A percentile compares a stretch with the other conserved stretches of the same genome.
phyloP scores from a whole-genome alignment of 164 flowering plant species.

The Pachysandra terminalis region DNA sequence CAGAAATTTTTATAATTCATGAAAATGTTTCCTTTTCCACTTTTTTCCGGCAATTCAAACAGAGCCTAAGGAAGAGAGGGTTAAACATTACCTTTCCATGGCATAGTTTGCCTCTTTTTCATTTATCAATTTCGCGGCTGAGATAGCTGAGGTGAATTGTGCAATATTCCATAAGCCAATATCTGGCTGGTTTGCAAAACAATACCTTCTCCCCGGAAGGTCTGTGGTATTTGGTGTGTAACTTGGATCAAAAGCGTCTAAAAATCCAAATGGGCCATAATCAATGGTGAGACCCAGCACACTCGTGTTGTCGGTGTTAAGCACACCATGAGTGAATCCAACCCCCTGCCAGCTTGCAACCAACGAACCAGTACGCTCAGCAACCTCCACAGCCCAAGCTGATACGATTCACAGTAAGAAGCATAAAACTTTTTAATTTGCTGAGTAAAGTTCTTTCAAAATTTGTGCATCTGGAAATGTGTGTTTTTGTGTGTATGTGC shows the following conservation, averaged over 20 bases:
- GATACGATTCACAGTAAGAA: slow-evolving; percentile 19
- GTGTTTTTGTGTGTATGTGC: no score
- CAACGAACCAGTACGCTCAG: slow-evolving; percentile 93
- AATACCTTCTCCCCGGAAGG: slow-evolving; percentile 98
- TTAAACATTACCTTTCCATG: slow-evolving; percentile 98
- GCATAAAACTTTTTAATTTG: neutral
- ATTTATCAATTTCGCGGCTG: slow-evolving; percentile 71
- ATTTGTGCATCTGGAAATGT: no score
- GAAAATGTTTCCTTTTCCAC: no score
- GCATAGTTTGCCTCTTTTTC: slow-evolving; percentile 90
- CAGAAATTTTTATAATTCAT: no score
- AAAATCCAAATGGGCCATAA: slow-evolving; percentile 97
- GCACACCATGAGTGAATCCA: slow-evolving; percentile 97
- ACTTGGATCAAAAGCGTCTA: slow-evolving; percentile 99
- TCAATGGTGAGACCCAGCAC: slow-evolving; percentile 94
- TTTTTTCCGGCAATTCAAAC: no score
- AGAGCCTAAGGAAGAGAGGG: no score
- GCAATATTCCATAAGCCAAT: slow-evolving; percentile 95
- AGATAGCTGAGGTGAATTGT: slow-evolving; percentile 70
- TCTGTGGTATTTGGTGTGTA: slow-evolving; percentile 98
- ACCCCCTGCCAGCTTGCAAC: slow-evolving; percentile 98
- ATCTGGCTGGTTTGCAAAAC: slow-evolving; percentile 99
- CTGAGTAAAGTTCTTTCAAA: no score
- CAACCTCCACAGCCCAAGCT: slow-evolving; percentile 97
- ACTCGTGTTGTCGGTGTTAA: slow-evolving; percentile 98